Conservation (phyloP, 2,329 filamentous ascomycete species). For the Pyrenochaeta sp. region DNA sequence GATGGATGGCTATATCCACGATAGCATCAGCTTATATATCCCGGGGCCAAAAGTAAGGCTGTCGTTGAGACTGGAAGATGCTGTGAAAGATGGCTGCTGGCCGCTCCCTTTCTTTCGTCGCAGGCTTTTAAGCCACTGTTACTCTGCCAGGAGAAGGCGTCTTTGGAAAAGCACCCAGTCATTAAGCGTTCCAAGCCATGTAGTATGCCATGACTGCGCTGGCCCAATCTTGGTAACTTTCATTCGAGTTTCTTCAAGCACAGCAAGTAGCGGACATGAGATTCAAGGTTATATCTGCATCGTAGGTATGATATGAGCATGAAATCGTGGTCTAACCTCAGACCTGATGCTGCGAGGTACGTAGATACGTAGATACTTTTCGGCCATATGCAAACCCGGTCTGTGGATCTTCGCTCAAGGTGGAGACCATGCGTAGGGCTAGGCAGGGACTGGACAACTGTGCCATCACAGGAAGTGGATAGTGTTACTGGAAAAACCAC, state of each 20-base stretch:
- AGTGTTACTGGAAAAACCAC: not conserved
- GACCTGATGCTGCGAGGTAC: slow-evolving; percentile 13
- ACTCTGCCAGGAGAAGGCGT: slow-evolving; percentile 29
- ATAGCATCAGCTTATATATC: slow-evolving; percentile 27
- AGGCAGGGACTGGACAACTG: slow-evolving; percentile 3
- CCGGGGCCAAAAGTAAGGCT: slow-evolving; percentile 13
- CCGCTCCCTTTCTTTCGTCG: slow-evolving; percentile 22
- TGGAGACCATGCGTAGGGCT: slow-evolving; percentile 10
- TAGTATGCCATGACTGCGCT: not conserved
- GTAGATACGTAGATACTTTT: slow-evolving; percentile 25
- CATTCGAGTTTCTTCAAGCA: not conserved
- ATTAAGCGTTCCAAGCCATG: slow-evolving; percentile 5
- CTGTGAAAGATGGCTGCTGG: slow-evolving; percentile 27
- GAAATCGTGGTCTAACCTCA: not conserved
- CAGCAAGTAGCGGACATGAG: not conserved
- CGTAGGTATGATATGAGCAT: slow-evolving; percentile 2
- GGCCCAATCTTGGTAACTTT: not conserved
- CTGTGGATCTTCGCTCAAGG: slow-evolving; percentile 15
- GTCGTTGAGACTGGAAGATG: slow-evolving; percentile 4
- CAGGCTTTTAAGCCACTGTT: slow-evolving; percentile 39
- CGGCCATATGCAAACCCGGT: slow-evolving; percentile 26
- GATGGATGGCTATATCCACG: not conserved
- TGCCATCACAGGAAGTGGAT: slow-evolving; percentile 2
- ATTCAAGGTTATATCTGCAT: not conserved
- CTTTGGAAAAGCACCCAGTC: slow-evolving; percentile 17